These are phyloP conservation scores for Aspergillus cavernicola DNA, from an alignment of 495 filamentous ascomycete genomes.

Conservation along the genomic window DNA sequence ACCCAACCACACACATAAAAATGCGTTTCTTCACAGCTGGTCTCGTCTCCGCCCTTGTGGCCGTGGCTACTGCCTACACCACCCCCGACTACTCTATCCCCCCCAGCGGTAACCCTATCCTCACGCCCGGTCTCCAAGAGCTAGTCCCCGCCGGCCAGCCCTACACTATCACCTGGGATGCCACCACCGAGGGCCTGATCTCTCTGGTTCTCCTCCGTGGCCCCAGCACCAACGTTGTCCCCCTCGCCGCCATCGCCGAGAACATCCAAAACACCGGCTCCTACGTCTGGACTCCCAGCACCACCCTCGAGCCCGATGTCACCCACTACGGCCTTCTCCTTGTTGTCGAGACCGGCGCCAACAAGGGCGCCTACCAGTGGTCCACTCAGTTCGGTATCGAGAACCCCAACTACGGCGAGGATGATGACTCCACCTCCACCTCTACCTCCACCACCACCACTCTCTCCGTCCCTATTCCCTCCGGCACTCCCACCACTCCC, in stretches of 20 bases:
- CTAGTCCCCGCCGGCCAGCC: slow-evolving; percentile 51
- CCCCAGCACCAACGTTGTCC: slow-evolving; percentile 52
- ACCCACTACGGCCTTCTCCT: slow-evolving; percentile 65
- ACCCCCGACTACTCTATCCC: slow-evolving; percentile 42
- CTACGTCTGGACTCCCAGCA: slow-evolving; percentile 54
- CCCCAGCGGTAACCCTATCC: slow-evolving; percentile 57
- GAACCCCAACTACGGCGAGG: slow-evolving; percentile 35
- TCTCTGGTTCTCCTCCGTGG: slow-evolving; percentile 63
- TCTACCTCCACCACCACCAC: slow-evolving; percentile 11
- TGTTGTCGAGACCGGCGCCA: slow-evolving; percentile 53
- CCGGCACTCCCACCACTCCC: background rate
- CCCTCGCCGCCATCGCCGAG: slow-evolving; percentile 53
- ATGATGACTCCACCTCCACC: slow-evolving; percentile 16
- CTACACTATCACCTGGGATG: slow-evolving; percentile 60
- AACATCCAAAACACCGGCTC: slow-evolving; percentile 54
- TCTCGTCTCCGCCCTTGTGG: slow-evolving; percentile 45
- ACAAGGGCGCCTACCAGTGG: slow-evolving; percentile 57
- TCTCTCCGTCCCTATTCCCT: slow-evolving; percentile 17
- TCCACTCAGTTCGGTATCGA: slow-evolving; percentile 65
- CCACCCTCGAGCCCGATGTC: slow-evolving; percentile 42
- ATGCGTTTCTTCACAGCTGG: slow-evolving; percentile 52
- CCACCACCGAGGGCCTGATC: slow-evolving; percentile 44
- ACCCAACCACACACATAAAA: slow-evolving; percentile 23
- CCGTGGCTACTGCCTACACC: slow-evolving; percentile 52
- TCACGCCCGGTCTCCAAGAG: slow-evolving; percentile 46